Percentiles rank a stretch among this genome's conserved stretches.
Evolutionary conservation across 768 basidiomycete species (phyloP).

Genomic region (Amanita brunnescens): DNA sequence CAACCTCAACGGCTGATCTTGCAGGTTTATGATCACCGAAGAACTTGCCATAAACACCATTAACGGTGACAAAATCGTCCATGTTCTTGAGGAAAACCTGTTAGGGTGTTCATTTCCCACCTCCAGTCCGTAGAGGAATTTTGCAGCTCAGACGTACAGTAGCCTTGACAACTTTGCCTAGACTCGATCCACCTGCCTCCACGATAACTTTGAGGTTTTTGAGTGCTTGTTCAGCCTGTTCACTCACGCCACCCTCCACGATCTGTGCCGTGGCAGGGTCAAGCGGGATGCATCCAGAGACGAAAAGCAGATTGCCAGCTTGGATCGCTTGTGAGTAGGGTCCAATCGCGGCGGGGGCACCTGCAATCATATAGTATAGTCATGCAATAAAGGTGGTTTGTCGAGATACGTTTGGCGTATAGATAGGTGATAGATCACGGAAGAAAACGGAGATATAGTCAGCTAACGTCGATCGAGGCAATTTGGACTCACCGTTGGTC

Average conservation of each 20-base stretch:
- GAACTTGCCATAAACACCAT: slow-evolving; percentile 71
- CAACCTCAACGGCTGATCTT: slow-evolving; percentile 84
- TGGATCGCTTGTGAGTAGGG: slow-evolving; percentile 88
- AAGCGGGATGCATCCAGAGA: slow-evolving; percentile 83
- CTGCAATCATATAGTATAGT: too few species aligned
- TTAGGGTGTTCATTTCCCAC: not conserved
- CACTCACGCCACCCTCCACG: slow-evolving; percentile 67
- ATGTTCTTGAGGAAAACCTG: slow-evolving; percentile 91
- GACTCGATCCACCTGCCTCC: slow-evolving; percentile 69
- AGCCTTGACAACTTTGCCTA: slow-evolving; percentile 83
- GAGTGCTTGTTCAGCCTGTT: slow-evolving; percentile 76
- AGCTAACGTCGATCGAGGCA: not conserved
- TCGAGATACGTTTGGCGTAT: too few species aligned
- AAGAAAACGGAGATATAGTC: not conserved
- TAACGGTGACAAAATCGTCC: slow-evolving; percentile 82
- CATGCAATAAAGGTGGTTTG: not conserved
- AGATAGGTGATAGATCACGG: too few species aligned
- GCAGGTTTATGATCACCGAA: slow-evolving; percentile 93
- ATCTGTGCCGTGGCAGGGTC: slow-evolving; percentile 64
- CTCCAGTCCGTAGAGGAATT: not conserved
- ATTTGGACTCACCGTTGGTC: slow-evolving; percentile 1
- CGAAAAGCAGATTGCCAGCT: slow-evolving; percentile 76
- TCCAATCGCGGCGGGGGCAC: slow-evolving; percentile 71
- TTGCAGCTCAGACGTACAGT: slow-evolving; percentile 46
- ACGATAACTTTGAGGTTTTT: slow-evolving; percentile 81